A percentile compares a stretch with the other conserved stretches of the same genome.
phyloP scores from a whole-genome alignment of 192 early-diverging fungal genomes.

The Coemansia sp. region DNA sequence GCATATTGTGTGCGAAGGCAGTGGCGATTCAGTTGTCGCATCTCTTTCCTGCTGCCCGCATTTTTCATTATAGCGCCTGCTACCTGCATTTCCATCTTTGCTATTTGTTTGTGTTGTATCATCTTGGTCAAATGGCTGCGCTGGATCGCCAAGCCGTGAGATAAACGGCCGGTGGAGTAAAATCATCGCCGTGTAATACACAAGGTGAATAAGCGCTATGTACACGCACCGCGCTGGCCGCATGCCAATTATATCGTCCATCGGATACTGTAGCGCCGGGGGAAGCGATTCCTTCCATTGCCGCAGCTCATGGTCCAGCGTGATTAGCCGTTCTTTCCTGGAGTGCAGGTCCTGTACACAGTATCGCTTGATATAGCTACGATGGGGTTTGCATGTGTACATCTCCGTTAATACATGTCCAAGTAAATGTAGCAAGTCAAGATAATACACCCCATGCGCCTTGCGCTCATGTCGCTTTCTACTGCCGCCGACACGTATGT shows the following conservation, averaged over 20 bases:
- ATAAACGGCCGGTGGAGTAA: constrained; percentile 56
- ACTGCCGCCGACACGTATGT: not conserved
- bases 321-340: constrained; percentile 37
- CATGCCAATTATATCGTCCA: constrained; percentile 37
- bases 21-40: constrained; percentile 16
- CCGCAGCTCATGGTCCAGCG: constrained; percentile 52
- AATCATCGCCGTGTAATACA: constrained; percentile 55
- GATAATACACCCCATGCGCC: constrained; percentile 45
- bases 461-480: constrained; percentile 10
- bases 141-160: constrained; percentile 30
- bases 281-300: constrained; percentile 49
- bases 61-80: not conserved
- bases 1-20: constrained; percentile 52
- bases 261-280: constrained; percentile 35
- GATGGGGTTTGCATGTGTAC: constrained; percentile 53
- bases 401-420: constrained; percentile 50
- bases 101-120: not conserved
- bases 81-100: not conserved
- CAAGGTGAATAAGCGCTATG: constrained; percentile 45
- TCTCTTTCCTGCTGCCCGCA: not conserved
- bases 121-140: constrained; percentile 5
- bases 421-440: constrained; percentile 46
- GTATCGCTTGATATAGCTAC: constrained; percentile 24
- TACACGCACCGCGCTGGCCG: constrained; percentile 46
- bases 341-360: constrained; percentile 45